These are phyloP conservation scores for Kazachstania sp. DNA, from an alignment of 1,139 yeast genomes.

Conservation along the genomic window DNA sequence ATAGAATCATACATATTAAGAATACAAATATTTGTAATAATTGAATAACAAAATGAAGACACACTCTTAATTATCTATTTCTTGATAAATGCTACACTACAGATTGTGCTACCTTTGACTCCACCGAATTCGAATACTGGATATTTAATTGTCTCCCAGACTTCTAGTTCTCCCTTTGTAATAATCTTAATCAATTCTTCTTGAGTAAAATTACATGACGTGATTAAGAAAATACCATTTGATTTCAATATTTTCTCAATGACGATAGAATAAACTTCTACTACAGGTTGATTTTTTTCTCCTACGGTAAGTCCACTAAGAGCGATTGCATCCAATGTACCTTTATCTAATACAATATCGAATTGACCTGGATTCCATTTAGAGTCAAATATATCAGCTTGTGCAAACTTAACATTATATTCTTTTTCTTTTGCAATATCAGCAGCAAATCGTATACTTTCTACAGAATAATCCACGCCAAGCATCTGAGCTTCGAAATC, in stretches of 20 bases:
- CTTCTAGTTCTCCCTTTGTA: slow-evolving; percentile 36
- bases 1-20: not conserved
- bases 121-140: slow-evolving; percentile 89
- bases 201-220: slow-evolving; percentile 93
- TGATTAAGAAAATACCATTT: slow-evolving; percentile 61
- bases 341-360: slow-evolving; percentile 82
- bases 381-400: slow-evolving; percentile 38
- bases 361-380: slow-evolving; percentile 36
- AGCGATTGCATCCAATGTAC: slow-evolving; percentile 95
- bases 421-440: slow-evolving; percentile 43
- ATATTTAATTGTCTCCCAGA: slow-evolving; percentile 59
- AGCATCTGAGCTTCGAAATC: slow-evolving; percentile 43
- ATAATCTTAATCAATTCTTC: slow-evolving; percentile 56
- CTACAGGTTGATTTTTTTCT: slow-evolving; percentile 29
- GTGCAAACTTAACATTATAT: slow-evolving; percentile 34
- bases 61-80: not conserved
- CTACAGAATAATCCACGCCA: slow-evolving; percentile 82
- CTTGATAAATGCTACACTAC: slow-evolving; percentile 69
- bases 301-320: slow-evolving; percentile 52
- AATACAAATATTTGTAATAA: not conserved
- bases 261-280: slow-evolving; percentile 53
- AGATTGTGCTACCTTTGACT: slow-evolving; percentile 73
- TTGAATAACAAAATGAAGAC: not conserved
- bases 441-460: slow-evolving; percentile 65
- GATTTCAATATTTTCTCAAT: slow-evolving; percentile 48